Conservation (phyloP, 257 asterid genomes). For the Solanum chmielewskii region DNA sequence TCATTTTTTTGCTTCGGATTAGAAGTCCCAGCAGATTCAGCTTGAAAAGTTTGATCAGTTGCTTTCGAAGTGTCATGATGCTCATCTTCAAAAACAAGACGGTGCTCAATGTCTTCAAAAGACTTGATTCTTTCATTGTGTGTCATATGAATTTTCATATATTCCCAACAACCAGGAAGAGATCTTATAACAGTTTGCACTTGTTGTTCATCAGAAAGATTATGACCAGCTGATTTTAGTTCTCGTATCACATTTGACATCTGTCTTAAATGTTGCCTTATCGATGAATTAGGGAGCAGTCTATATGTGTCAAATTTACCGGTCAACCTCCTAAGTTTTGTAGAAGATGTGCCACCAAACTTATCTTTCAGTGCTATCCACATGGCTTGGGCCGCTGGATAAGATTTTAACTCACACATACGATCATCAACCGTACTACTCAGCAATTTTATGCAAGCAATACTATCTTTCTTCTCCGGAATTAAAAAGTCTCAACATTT, state of each 20-base stretch:
- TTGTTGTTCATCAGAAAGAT: neutral
- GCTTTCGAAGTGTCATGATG: neutral
- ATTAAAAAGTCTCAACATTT: no score
- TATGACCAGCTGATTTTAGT: neutral
- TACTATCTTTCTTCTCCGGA: no score
- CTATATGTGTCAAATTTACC: neutral
- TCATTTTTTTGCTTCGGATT: no score
- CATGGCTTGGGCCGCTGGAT: no score
- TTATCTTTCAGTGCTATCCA: neutral
- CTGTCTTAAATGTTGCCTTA: neutral
- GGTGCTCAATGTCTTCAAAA: neutral
- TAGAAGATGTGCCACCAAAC: neutral
- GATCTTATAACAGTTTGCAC: neutral
- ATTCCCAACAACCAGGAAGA: neutral
- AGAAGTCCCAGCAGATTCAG: no score
- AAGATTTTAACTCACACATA: neutral
- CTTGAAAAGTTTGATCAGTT: no score
- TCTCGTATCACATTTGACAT: neutral
- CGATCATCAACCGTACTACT: no score
- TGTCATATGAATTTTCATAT: neutral
- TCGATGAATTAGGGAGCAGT: neutral
- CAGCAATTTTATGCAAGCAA: no score
- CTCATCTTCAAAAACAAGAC: neutral
- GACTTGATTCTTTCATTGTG: neutral
- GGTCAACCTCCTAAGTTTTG: neutral